A percentile compares a stretch with the other conserved stretches of the same genome.
Evolutionary conservation across 805 yeast genomes (phyloP).

Genomic region (Cyberlindnera xishuangbannaensis): DNA sequence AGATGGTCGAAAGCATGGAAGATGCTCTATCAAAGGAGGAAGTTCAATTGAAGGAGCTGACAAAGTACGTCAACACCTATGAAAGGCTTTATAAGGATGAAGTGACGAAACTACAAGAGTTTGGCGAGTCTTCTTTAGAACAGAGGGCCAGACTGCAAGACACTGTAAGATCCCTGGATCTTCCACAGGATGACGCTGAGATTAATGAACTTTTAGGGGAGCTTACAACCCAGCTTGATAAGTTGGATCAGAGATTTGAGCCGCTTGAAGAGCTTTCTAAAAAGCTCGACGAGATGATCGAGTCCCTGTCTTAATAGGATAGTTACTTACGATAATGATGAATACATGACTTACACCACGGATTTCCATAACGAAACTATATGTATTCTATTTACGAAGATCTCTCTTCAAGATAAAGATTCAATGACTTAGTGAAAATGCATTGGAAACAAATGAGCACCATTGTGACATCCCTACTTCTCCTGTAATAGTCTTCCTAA

Average conservation of each 20-base stretch:
- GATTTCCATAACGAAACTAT: neutral
- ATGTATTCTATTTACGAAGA: neutral
- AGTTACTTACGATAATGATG: neutral
- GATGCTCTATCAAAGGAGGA: conserved; percentile 9
- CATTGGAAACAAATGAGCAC: too few relatives aligned
- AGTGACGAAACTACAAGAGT: conserved; percentile 6
- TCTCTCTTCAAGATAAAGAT: too few relatives aligned
- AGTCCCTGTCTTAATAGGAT: neutral
- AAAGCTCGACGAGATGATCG: conserved; percentile 8
- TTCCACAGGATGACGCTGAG: conserved; percentile 6
- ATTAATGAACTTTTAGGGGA: conserved; percentile 10
- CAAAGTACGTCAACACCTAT: conserved; percentile 11
- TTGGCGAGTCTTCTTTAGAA: conserved; percentile 6
- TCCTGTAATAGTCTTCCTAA: too few relatives aligned
- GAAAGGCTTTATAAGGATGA: conserved; percentile 11
- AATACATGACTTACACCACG: neutral
- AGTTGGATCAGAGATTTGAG: conserved; percentile 10
- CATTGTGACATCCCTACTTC: too few relatives aligned
- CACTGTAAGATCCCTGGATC: conserved; percentile 1
- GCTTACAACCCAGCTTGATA: conserved; percentile 12
- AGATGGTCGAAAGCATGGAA: conserved; percentile 13
- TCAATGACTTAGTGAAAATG: too few relatives aligned
- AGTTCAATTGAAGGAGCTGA: conserved; percentile 8
- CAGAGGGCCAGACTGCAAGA: conserved; percentile 4
- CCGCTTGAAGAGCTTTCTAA: conserved; percentile 9